These are phyloP conservation scores for Gaultheria prostrata DNA, from an alignment of 148 eudicot species.

Conservation along the genomic window DNA sequence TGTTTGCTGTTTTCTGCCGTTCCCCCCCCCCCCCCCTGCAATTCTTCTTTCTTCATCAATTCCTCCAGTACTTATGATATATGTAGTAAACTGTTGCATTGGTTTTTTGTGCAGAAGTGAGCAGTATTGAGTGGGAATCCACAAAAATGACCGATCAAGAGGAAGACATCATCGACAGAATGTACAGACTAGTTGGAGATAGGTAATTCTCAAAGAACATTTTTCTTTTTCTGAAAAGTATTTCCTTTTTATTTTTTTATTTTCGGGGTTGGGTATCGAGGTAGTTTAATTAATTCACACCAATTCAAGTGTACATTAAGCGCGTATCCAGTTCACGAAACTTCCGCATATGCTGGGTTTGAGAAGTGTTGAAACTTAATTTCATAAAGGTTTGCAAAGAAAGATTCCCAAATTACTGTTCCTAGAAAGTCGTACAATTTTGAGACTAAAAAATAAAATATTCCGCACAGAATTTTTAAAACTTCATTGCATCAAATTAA, in stretches of 20 bases:
- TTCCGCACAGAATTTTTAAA: no score
- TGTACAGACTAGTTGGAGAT: slow-evolving; percentile 41
- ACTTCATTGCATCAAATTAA: no score
- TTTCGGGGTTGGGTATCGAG: background rate
- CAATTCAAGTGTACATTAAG: background rate
- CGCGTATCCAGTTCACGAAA: no score
- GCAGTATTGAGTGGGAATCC: slow-evolving; percentile 31
- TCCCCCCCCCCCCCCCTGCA: no score
- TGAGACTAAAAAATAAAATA: no score
- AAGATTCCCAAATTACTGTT: no score
- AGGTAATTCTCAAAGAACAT: slow-evolving; percentile 17
- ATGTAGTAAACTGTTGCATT: background rate
- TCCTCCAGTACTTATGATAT: background rate
- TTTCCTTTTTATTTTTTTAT: background rate
- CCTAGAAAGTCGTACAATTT: no score
- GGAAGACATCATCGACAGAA: slow-evolving; percentile 31
- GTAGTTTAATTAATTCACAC: background rate
- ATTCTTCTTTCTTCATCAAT: background rate
- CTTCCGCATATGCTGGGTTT: no score
- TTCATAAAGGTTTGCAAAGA: no score
- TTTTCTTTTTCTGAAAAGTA: background rate
- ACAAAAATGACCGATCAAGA: slow-evolving; percentile 31
- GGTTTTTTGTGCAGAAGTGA: slow-evolving; percentile 22
- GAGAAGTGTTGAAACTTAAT: no score
- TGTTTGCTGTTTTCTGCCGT: background rate